These are phyloP conservation scores for Auriscalpium microsporum DNA, from an alignment of 768 basidiomycete species.

Conservation along the genomic window DNA sequence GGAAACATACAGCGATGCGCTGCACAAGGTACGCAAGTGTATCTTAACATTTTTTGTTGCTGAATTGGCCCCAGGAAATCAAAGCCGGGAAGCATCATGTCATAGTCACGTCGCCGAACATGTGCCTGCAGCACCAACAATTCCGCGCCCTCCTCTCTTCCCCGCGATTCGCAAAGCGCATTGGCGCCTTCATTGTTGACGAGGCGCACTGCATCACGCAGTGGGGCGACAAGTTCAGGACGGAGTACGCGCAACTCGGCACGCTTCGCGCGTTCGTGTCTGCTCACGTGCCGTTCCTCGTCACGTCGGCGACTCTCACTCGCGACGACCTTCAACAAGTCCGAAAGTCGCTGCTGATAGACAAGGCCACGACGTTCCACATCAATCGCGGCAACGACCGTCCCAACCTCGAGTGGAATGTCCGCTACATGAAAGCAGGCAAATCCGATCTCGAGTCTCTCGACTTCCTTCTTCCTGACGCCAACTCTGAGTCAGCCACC, in stretches of 20 bases:
- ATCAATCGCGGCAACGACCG: background rate
- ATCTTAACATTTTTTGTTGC: no score
- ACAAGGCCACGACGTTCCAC: background rate
- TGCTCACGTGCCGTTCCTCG: slow-evolving; percentile 2
- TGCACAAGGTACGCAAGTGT: no score
- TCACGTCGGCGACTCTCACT: slow-evolving; percentile 8
- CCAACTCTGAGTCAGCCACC: background rate
- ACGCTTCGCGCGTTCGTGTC: slow-evolving; percentile 4
- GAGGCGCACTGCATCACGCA: slow-evolving; percentile 32
- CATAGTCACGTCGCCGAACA: slow-evolving; percentile 19
- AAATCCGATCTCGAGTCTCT: background rate
- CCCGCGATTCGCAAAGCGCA: slow-evolving; percentile 10
- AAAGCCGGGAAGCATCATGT: slow-evolving; percentile 6
- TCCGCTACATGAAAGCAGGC: background rate
- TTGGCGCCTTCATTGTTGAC: slow-evolving; percentile 26
- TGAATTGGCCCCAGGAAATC: slow-evolving; percentile 5
- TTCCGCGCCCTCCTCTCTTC: slow-evolving; percentile 7
- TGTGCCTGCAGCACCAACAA: slow-evolving; percentile 13
- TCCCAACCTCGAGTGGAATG: background rate
- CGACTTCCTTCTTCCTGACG: background rate
- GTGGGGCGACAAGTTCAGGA: slow-evolving; percentile 18
- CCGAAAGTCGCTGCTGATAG: background rate
- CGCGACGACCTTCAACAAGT: background rate
- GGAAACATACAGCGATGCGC: no score
- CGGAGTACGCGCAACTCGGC: background rate